phyloP scores from a whole-genome alignment of 2,329 filamentous ascomycete genomes.

The Colletotrichum sp. region DNA sequence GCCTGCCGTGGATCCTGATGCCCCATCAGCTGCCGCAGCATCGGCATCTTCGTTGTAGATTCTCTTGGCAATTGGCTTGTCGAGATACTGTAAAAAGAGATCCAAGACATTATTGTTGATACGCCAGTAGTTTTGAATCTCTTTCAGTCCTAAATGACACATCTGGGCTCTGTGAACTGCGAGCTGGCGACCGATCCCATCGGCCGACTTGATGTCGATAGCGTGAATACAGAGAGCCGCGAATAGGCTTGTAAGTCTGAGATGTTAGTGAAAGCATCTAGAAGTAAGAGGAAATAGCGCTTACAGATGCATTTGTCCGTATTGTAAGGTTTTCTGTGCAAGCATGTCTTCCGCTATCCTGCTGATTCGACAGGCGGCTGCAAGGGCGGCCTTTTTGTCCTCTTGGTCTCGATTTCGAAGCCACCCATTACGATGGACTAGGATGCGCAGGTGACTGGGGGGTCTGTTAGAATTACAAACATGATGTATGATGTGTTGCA shows the following conservation, averaged over 20 bases:
- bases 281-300: background rate
- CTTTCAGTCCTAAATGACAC: slow-evolving; percentile 40
- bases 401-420: slow-evolving; percentile 30
- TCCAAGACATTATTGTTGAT: slow-evolving; percentile 45
- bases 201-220: slow-evolving; percentile 37
- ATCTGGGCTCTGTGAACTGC: slow-evolving; percentile 42
- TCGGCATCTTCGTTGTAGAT: slow-evolving; percentile 27
- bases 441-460: slow-evolving; percentile 37
- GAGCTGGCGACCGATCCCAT: slow-evolving; percentile 35
- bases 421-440: slow-evolving; percentile 40
- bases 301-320: slow-evolving; percentile 43
- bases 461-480: background rate
- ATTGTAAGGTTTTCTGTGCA: slow-evolving; percentile 35
- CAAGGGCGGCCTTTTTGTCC: slow-evolving; percentile 32
- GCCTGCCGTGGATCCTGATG: background rate
- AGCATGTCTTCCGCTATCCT: slow-evolving; percentile 44
- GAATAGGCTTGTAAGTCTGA: slow-evolving; percentile 40
- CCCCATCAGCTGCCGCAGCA: background rate
- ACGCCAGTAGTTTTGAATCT: slow-evolving; percentile 44
- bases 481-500: too few relatives aligned
- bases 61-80: slow-evolving; percentile 40
- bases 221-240: slow-evolving; percentile 42
- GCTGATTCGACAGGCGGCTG: slow-evolving; percentile 38
- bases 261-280: background rate
- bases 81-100: slow-evolving; percentile 41